Percentiles rank a stretch among this genome's conserved stretches.
Evolutionary conservation across 139 green algal species (phyloP).

Genomic region (Coelastrella sp.): DNA sequence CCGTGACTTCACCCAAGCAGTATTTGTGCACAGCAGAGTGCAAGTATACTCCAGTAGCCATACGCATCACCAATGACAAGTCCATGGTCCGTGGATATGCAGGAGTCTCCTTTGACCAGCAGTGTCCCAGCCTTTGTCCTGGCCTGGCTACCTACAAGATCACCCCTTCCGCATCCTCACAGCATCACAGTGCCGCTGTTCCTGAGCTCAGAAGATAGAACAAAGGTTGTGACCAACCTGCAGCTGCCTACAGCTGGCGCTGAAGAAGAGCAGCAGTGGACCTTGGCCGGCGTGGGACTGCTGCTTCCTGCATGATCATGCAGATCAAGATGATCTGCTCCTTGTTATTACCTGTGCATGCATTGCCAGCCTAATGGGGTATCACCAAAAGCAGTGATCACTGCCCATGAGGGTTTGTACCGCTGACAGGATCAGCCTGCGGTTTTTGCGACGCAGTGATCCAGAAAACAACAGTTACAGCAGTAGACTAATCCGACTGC

Average conservation of each 20-base stretch:
- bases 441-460: too few relatives aligned
- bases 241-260: constrained; percentile 65
- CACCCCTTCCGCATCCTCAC: background rate
- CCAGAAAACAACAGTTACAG: too few relatives aligned
- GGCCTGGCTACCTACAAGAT: constrained; percentile 11
- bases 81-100: constrained; percentile 27
- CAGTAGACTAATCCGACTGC: too few relatives aligned
- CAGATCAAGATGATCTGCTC: too few relatives aligned
- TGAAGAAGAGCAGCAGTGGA: constrained; percentile 40
- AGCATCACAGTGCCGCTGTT: constrained; percentile 65
- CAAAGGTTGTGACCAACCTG: constrained; percentile 60
- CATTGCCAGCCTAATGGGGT: too few relatives aligned
- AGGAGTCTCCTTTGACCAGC: constrained; percentile 55
- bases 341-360: background rate
- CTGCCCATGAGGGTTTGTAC: too few relatives aligned
- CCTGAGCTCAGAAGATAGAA: constrained; percentile 43
- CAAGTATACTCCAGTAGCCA: too few relatives aligned
- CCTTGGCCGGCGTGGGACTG: constrained; percentile 60
- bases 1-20: too few relatives aligned
- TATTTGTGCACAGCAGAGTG: too few relatives aligned
- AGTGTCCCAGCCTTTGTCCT: background rate
- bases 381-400: too few relatives aligned
- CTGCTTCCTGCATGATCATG: constrained; percentile 59
- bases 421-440: too few relatives aligned
- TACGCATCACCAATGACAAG: too few relatives aligned